Evolutionary conservation across 495 filamentous ascomycete species (phyloP).

Genomic region (Hyphodiscus hymeniophilus): DNA sequence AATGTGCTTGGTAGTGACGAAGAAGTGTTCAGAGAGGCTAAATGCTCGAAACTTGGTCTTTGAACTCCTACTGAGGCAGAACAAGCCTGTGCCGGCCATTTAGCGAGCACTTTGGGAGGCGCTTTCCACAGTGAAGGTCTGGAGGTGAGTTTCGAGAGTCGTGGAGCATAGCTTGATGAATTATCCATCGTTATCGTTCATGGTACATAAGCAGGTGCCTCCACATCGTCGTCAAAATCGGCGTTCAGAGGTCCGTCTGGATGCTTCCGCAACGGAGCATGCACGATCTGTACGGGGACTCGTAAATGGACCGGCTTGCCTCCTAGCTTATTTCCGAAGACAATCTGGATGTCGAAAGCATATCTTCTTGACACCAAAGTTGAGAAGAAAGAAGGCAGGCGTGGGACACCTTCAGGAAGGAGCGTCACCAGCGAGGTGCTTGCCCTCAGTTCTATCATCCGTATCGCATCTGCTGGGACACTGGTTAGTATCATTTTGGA

Average conservation of each 20-base stretch:
- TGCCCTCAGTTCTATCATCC: background rate
- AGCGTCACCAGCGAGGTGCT: background rate
- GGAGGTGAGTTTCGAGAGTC: too few relatives aligned
- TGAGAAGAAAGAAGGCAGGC: conserved; percentile 2
- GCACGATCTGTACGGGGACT: background rate
- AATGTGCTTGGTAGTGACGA: conserved; percentile 42
- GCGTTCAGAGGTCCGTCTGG: background rate
- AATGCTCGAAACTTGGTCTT: too few relatives aligned
- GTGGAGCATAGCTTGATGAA: too few relatives aligned
- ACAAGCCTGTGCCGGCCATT: too few relatives aligned
- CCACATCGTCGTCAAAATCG: background rate
- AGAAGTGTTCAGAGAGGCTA: too few relatives aligned
- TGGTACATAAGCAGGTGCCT: background rate
- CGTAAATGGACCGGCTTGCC: background rate
- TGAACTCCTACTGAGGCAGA: too few relatives aligned
- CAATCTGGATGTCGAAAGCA: background rate
- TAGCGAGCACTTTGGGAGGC: too few relatives aligned
- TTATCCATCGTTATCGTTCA: background rate
- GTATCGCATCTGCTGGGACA: background rate
- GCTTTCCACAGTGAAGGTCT: too few relatives aligned
- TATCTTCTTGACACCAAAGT: conserved; percentile 2
- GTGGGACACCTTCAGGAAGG: background rate
- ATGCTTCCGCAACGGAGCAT: background rate
- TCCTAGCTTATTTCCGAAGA: background rate
- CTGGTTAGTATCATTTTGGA: background rate